phyloP scores from a whole-genome alignment of 768 basidiomycete genomes.

The Rubroboletus satanas region DNA sequence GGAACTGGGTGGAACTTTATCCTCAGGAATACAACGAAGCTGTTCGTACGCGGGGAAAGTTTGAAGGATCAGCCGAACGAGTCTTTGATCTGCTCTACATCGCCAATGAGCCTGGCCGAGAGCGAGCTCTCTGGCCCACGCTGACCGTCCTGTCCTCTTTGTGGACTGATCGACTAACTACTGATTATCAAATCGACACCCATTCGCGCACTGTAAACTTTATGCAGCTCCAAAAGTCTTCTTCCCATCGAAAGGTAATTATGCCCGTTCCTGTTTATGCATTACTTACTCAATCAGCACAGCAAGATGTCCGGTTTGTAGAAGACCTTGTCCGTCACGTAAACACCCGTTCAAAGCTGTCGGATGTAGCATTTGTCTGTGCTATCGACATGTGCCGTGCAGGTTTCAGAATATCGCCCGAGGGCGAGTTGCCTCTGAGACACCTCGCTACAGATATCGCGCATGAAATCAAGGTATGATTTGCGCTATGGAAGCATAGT shows the following conservation, averaged over 20 bases:
- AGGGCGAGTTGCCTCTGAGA: slow-evolving; percentile 60
- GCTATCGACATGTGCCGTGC: slow-evolving; percentile 76
- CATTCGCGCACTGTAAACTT: slow-evolving; percentile 32
- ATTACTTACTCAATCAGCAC: not conserved
- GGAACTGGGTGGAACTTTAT: slow-evolving; percentile 86
- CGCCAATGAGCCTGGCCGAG: slow-evolving; percentile 39
- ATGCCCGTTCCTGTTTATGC: not conserved
- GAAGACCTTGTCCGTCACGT: slow-evolving; percentile 63
- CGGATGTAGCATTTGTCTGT: slow-evolving; percentile 68
- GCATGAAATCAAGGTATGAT: slow-evolving; percentile 69
- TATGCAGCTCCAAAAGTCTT: slow-evolving; percentile 28
- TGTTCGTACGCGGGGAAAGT: slow-evolving; percentile 53
- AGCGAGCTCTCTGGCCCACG: slow-evolving; percentile 73
- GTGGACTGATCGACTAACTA: slow-evolving; percentile 66
- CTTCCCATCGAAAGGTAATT: slow-evolving; percentile 30
- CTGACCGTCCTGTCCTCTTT: slow-evolving; percentile 70
- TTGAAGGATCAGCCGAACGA: slow-evolving; percentile 82
- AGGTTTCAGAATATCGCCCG: slow-evolving; percentile 48
- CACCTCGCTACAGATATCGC: slow-evolving; percentile 69
- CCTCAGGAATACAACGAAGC: slow-evolving; percentile 76
- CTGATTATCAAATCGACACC: slow-evolving; percentile 47
- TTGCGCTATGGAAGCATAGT: slow-evolving; percentile 18
- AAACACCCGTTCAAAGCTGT: slow-evolving; percentile 49
- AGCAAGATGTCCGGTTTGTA: slow-evolving; percentile 51
- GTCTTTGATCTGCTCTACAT: slow-evolving; percentile 77